Percentiles rank a stretch among this genome's conserved stretches.
Evolutionary conservation across 352 stramenopile species (phyloP).

Genomic region (Phytophthora pseudosyringae): DNA sequence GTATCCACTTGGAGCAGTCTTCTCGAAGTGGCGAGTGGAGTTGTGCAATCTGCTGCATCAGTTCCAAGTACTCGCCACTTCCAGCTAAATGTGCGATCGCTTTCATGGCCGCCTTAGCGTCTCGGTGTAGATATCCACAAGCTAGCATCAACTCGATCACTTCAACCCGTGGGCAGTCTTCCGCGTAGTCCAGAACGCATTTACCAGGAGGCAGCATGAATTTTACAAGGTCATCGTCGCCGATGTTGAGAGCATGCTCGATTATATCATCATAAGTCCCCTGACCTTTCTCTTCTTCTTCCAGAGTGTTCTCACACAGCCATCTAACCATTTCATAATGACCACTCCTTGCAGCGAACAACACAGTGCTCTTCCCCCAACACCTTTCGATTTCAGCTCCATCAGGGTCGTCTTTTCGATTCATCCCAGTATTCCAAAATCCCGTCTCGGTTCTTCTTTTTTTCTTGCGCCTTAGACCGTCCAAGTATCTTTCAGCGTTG

Average conservation of each 20-base stretch:
- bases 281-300: not conserved
- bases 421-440: not conserved
- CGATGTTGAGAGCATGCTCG: not conserved
- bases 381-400: not conserved
- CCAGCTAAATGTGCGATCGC: constrained; percentile 5
- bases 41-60: constrained; percentile 15
- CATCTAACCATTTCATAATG: not conserved
- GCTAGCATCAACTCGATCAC: constrained; percentile 19
- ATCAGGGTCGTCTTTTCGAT: not conserved
- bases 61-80: constrained; percentile 2
- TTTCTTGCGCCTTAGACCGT: not conserved
- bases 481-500: not conserved
- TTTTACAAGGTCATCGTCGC: constrained; percentile 1
- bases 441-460: not conserved
- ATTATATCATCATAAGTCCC: not conserved
- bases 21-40: constrained; percentile 6
- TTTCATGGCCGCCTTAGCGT: not conserved
- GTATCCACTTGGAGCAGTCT: not conserved
- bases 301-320: constrained; percentile 1
- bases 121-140: not conserved
- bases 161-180: not conserved
- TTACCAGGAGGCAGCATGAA: constrained; percentile 1
- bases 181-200: constrained; percentile 14
- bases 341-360: not conserved
- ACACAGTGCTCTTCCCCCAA: not conserved